Conservation (phyloP, 139 green algal species). For the Chlorella ohadii region DNA sequence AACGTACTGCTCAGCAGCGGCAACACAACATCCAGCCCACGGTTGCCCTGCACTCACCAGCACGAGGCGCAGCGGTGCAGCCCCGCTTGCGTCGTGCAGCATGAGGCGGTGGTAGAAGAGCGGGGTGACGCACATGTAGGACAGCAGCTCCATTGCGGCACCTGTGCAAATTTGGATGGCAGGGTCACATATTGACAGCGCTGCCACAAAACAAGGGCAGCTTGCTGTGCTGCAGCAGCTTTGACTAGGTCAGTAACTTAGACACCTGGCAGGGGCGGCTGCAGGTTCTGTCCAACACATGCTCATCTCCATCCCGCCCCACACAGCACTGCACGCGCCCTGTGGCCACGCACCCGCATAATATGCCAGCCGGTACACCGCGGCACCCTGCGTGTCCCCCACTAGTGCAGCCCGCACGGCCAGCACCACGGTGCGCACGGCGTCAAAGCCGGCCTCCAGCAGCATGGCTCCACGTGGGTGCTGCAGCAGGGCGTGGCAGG, state of each 20-base stretch:
- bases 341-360: conserved; percentile 16
- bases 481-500: not conserved
- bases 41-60: not conserved
- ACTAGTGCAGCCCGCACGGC: conserved; percentile 37
- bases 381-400: conserved; percentile 4
- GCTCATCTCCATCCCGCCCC: too few species aligned
- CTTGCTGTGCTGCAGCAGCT: not conserved
- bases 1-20: too few species aligned
- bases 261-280: too few species aligned
- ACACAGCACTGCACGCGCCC: too few species aligned
- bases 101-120: conserved; percentile 55
- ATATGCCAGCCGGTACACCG: conserved; percentile 46
- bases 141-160: conserved; percentile 49
- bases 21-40: too few species aligned
- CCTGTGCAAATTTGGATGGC: too few species aligned
- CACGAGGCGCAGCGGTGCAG: conserved; percentile 44
- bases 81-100: conserved; percentile 38
- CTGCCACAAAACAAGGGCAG: too few species aligned
- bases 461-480: conserved; percentile 44
- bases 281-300: too few species aligned
- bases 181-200: too few species aligned
- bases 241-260: not conserved
- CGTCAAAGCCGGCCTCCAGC: conserved; percentile 55
- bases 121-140: conserved; percentile 41
- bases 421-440: conserved; percentile 38